Evolutionary conservation across 2,329 filamentous ascomycete species (phyloP).

Genomic region (Ceratocystis colombiana): DNA sequence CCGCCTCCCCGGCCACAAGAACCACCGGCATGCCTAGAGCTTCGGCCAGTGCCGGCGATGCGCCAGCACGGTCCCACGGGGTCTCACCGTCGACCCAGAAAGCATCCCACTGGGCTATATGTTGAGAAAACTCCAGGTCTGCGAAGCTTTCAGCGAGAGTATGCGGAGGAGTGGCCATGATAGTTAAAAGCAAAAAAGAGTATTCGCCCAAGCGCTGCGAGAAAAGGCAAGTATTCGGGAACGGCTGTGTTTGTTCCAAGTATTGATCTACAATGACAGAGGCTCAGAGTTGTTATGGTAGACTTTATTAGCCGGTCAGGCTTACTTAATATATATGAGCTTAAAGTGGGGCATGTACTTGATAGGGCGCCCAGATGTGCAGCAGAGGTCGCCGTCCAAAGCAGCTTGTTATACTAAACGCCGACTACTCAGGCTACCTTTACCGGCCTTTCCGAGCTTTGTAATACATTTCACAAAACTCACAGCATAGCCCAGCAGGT

Average conservation of each 20-base stretch:
- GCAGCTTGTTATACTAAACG: no score
- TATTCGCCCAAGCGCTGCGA: no score
- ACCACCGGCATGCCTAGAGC: slow-evolving; percentile 34
- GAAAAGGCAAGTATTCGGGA: neutral
- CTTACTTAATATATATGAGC: neutral
- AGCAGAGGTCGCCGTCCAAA: neutral
- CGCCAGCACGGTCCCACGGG: slow-evolving; percentile 49
- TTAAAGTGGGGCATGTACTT: neutral
- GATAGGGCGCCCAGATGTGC: neutral
- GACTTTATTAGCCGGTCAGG: neutral
- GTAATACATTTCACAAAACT: no score
- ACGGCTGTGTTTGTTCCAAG: neutral
- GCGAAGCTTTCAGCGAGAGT: slow-evolving; percentile 1
- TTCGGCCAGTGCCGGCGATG: slow-evolving; percentile 46
- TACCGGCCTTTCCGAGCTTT: no score
- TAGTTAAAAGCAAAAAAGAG: neutral
- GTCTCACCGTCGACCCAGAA: slow-evolving; percentile 40
- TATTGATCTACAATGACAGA: no score
- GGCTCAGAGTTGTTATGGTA: neutral
- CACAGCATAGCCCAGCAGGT: no score
- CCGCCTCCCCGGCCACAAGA: slow-evolving; percentile 25
- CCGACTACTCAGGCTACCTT: no score
- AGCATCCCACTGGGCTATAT: slow-evolving; percentile 38
- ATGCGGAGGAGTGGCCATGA: neutral
- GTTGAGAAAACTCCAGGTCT: slow-evolving; percentile 27